phyloP scores from a whole-genome alignment of 495 filamentous ascomycete species.

The Podospora fimiseda region DNA sequence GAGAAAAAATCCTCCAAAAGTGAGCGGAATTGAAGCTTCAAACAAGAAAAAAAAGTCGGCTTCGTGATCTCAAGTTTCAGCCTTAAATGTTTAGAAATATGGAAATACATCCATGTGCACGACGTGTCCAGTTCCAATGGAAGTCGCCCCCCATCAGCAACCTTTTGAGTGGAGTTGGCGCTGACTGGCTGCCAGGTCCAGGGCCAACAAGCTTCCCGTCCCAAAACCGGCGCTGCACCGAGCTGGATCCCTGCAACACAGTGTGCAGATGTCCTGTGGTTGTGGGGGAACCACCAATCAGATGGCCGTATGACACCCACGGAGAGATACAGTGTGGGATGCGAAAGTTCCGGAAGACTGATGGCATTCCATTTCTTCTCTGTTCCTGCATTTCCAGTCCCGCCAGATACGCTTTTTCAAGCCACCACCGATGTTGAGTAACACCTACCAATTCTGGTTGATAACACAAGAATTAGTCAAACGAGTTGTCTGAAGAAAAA shows the following conservation, averaged over 20 bases:
- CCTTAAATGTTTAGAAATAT: slow-evolving; percentile 11
- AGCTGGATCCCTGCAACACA: background rate
- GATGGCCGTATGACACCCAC: background rate
- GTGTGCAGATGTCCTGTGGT: background rate
- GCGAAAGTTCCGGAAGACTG: background rate
- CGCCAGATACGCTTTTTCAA: too few species aligned
- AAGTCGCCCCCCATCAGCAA: slow-evolving; percentile 16
- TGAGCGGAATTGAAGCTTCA: slow-evolving; percentile 12
- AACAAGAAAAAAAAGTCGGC: slow-evolving; percentile 3
- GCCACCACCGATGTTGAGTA: too few species aligned
- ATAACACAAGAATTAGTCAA: too few species aligned
- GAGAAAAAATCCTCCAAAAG: slow-evolving; percentile 10
- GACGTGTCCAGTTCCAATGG: slow-evolving; percentile 30
- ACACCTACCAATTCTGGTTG: too few species aligned
- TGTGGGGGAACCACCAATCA: background rate
- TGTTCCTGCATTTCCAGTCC: background rate
- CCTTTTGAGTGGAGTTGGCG: slow-evolving; percentile 8
- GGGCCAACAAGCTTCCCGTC: slow-evolving; percentile 2
- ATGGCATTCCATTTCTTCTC: background rate
- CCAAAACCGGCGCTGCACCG: slow-evolving; percentile 14
- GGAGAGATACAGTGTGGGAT: background rate
- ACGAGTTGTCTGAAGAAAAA: too few species aligned
- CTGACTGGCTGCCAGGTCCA: slow-evolving; percentile 11
- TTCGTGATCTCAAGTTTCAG: slow-evolving; percentile 8
- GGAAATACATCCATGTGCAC: slow-evolving; percentile 20